Evolutionary conservation across 345 rosid species (phyloP).

Genomic region (Luvunga scandens): DNA sequence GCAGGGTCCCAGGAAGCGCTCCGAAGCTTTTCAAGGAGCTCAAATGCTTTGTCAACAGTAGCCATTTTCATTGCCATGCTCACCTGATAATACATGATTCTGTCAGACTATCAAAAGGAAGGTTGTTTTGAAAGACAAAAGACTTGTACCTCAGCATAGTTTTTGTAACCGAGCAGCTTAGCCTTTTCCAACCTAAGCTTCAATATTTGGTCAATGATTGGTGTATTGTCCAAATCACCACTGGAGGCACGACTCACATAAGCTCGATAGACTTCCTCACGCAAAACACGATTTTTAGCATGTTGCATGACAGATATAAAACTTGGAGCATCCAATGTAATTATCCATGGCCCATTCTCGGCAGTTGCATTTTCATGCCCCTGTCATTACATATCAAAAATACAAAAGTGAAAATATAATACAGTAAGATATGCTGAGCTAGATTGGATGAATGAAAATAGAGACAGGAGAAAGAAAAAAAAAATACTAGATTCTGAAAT

Average conservation of each 20-base stretch:
- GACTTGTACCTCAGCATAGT: slow-evolving; percentile 75
- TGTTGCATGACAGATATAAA: slow-evolving; percentile 83
- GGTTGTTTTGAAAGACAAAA: slow-evolving; percentile 4
- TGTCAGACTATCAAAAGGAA: slow-evolving; percentile 17
- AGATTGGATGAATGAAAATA: background rate
- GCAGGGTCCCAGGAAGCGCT: slow-evolving; percentile 87
- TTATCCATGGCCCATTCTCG: slow-evolving; percentile 84
- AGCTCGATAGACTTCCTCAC: slow-evolving; percentile 82
- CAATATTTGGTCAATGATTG: slow-evolving; percentile 66
- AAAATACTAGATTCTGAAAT: slow-evolving; percentile 6
- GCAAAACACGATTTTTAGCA: slow-evolving; percentile 71
- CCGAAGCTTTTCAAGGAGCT: slow-evolving; percentile 82
- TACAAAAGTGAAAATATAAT: slow-evolving; percentile 1
- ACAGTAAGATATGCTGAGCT: background rate
- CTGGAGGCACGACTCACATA: slow-evolving; percentile 65
- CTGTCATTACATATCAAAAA: slow-evolving; percentile 33
- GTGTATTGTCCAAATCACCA: slow-evolving; percentile 77
- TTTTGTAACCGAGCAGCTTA: slow-evolving; percentile 70
- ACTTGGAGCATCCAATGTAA: slow-evolving; percentile 82
- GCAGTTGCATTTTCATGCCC: slow-evolving; percentile 82
- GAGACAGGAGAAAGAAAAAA: background rate
- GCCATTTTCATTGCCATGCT: slow-evolving; percentile 98
- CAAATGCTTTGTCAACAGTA: slow-evolving; percentile 74
- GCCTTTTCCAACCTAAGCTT: slow-evolving; percentile 83
- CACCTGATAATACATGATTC: slow-evolving; percentile 42